These are phyloP conservation scores for Papilionanthe hybrid DNA, from an alignment of 116 monocot genomes.

Conservation along the genomic window DNA sequence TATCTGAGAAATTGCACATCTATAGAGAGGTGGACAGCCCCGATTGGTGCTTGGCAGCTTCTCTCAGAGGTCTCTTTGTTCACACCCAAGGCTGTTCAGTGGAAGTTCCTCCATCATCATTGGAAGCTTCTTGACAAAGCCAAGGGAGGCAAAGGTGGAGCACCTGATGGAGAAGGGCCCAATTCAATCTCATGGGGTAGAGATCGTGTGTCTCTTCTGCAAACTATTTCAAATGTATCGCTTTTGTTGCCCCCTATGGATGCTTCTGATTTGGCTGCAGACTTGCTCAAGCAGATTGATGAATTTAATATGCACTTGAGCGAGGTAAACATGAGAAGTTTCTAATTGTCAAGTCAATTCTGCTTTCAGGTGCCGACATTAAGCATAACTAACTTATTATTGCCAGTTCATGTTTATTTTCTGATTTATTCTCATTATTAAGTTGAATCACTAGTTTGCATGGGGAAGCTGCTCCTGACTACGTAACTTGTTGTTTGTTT, in stretches of 20 bases:
- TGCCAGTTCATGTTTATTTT: not conserved
- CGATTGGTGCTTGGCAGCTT: conserved; percentile 84
- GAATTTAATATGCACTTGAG: conserved; percentile 79
- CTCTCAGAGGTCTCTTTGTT: conserved; percentile 79
- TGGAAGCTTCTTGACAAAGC: conserved; percentile 84
- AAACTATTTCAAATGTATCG: conserved; percentile 89
- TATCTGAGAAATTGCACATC: conserved; percentile 51
- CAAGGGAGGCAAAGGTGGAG: conserved; percentile 19
- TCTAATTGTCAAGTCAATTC: not conserved
- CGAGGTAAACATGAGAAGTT: conserved; percentile 47
- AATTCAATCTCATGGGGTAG: conserved; percentile 63
- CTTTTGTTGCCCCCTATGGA: conserved; percentile 66
- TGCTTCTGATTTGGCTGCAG: conserved; percentile 78
- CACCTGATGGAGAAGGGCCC: conserved; percentile 25
- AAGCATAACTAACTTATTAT: not conserved
- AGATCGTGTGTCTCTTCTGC: conserved; percentile 74
- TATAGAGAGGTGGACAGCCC: conserved; percentile 79
- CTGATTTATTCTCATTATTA: not conserved
- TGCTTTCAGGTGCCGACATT: not conserved
- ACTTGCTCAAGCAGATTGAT: conserved; percentile 67
- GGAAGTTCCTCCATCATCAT: conserved; percentile 93
- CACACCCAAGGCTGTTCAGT: conserved; percentile 61
- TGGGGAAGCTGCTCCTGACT: not conserved
- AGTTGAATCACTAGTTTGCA: not conserved
- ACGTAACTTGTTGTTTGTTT: not conserved